Evolutionary conservation across 2,329 filamentous ascomycete genomes (phyloP).

Genomic region (Claviceps maximensis): DNA sequence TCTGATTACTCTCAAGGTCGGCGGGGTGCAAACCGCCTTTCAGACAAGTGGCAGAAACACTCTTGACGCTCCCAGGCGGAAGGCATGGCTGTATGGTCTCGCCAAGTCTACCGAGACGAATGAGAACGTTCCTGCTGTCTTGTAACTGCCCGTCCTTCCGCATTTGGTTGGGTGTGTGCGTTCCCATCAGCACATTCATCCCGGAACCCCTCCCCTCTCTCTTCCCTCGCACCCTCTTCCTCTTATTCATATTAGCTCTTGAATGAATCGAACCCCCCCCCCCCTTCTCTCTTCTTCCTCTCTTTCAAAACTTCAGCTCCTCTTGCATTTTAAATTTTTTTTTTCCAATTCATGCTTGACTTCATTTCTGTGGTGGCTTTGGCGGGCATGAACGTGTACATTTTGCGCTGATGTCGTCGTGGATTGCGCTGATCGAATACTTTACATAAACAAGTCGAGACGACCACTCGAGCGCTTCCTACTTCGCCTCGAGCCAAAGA

Average conservation of each 20-base stretch:
- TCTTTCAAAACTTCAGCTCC: background rate
- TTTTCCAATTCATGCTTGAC: too few relatives aligned
- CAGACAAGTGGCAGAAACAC: background rate
- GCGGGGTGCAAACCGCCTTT: background rate
- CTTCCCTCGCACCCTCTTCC: background rate
- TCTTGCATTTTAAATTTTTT: background rate
- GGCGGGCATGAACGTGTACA: background rate
- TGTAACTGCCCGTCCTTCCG: slow-evolving; percentile 2
- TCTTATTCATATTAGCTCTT: background rate
- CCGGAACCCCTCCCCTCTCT: too few relatives aligned
- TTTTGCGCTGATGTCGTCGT: background rate
- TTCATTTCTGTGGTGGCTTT: background rate
- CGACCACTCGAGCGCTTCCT: background rate
- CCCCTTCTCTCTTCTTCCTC: background rate
- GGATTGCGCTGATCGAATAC: background rate
- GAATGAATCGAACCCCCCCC: background rate
- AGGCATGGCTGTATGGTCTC: background rate
- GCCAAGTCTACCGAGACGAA: background rate
- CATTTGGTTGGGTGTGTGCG: slow-evolving; percentile 2
- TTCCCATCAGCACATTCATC: background rate
- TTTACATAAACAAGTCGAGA: background rate
- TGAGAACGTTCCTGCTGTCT: background rate
- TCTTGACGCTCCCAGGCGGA: background rate
- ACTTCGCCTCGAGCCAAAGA: background rate
- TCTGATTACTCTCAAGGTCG: background rate